Evolutionary conservation across 768 basidiomycete genomes (phyloP), one percentile per base, ranked within the genome.

Genomic region (Pisolithus microcarpus): DNA sequence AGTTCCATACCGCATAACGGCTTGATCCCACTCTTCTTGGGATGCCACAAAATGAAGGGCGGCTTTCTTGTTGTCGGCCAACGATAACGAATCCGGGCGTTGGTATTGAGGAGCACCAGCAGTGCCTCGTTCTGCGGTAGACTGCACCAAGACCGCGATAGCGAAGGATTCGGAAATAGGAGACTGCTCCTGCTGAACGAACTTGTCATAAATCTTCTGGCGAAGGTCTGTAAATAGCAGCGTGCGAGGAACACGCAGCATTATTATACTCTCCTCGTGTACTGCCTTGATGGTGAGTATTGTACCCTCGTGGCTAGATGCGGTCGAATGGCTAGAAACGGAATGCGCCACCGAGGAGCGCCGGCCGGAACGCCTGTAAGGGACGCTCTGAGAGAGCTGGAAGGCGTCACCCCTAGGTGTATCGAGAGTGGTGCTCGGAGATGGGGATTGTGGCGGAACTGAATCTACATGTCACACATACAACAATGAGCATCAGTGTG

Each of bases 241-340:
- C 38, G 71, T 66, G 54, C 72, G 73, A 11, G 77, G 65, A 7
- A 76, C 65, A 40, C 83, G 81, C 46, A 89, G 73, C 53, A 85
- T 67, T 58, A 89, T 73, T 54, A 85, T 82, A 24, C 75, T 70
- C 54, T 80, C 75, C 57, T 79, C 75, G 56, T 79, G 77, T 40
- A 75, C 75, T 5, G 80, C 87, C 68, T 89, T 89, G 70, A 88
- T 75, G 2, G 75, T 70, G 43, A 86, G 57, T 23, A 64, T 48
- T 52, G 57, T 50, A 24, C 46, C 42, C 49, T 66, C 49, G 60
- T 57, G 37, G 51, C 57, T 63, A 56, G 53, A 61, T 7, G 60
- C 56, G 5, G 67, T 66, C 3, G 72, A 71, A 5, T 68, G 66
- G 18, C 72, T 73, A n/a, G 72, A 66, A 13, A 73, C 65, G 15